Percentiles rank a stretch among this genome's conserved stretches.
Evolutionary conservation across 805 yeast species (phyloP).

Genomic region (Cyberlindnera maclurae): DNA sequence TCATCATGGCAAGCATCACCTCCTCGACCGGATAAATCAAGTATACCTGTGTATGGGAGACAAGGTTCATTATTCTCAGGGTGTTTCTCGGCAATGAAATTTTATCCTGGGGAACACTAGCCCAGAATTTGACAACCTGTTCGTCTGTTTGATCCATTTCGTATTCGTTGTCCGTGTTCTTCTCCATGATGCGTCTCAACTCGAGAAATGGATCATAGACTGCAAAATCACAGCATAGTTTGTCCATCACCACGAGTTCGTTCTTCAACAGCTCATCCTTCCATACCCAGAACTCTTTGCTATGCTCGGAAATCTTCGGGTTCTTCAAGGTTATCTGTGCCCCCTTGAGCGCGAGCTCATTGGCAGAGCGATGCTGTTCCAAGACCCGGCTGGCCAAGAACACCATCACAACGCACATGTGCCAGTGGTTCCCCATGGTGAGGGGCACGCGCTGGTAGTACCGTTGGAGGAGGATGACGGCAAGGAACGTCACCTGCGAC

Average conservation of each 20-base stretch:
- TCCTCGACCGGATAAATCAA: conserved; percentile 10
- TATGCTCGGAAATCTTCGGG: background rate
- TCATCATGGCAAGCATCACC: conserved; percentile 6
- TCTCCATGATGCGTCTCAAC: background rate
- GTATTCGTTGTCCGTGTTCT: conserved; percentile 1
- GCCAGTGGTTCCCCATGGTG: conserved; percentile 1
- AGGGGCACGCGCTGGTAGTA: conserved; percentile 13
- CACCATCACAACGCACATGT: conserved; percentile 4
- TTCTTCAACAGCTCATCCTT: conserved; percentile 12
- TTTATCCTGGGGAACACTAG: background rate
- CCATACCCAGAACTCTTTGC: conserved; percentile 10
- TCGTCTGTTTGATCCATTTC: background rate
- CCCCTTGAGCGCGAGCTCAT: conserved; percentile 3
- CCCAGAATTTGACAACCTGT: conserved; percentile 5
- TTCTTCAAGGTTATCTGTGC: conserved; percentile 1
- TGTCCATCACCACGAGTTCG: conserved; percentile 19
- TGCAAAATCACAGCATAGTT: conserved; percentile 20
- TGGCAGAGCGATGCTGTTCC: conserved; percentile 12
- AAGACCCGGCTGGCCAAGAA: conserved; percentile 18
- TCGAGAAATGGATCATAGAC: conserved; percentile 12
- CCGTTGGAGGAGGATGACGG: conserved; percentile 14
- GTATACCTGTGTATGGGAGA: conserved; percentile 11
- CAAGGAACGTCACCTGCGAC: conserved; percentile 1
- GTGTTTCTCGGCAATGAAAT: background rate
- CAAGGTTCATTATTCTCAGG: background rate